Conservation (phyloP, 148 eudicot genomes). For the Fagopyrum tataricum region DNA sequence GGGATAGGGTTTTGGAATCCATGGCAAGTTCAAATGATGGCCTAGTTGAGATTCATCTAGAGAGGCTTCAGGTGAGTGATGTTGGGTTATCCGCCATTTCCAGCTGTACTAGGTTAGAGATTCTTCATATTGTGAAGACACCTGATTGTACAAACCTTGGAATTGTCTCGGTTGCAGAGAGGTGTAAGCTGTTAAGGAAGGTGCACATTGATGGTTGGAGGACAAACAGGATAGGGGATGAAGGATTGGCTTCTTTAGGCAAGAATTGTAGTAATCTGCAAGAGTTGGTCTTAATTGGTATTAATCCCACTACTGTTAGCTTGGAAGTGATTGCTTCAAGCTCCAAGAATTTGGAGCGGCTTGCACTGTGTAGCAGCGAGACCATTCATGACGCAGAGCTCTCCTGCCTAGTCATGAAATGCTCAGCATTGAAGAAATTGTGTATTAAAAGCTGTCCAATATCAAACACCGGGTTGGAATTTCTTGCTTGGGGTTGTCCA, state of each 20-base stretch:
- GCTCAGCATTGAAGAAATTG: conserved; percentile 63
- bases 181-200: conserved; percentile 65
- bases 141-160: conserved; percentile 65
- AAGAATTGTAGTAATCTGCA: conserved; percentile 50
- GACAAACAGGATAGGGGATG: conserved; percentile 73
- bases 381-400: conserved; percentile 70
- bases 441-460: conserved; percentile 74
- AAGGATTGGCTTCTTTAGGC: conserved; percentile 53
- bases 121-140: conserved; percentile 62
- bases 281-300: conserved; percentile 69
- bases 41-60: conserved; percentile 58
- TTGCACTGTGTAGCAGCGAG: conserved; percentile 76
- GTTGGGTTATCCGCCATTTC: conserved; percentile 46
- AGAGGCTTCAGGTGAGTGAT: conserved; percentile 77
- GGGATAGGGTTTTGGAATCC: conserved; percentile 57
- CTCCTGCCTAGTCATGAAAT: conserved; percentile 53
- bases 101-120: conserved; percentile 41
- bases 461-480: conserved; percentile 55
- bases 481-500: conserved; percentile 69
- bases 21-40: conserved; percentile 27
- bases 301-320: conserved; percentile 43
- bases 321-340: conserved; percentile 46
- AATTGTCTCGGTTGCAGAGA: conserved; percentile 41
- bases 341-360: conserved; percentile 56
- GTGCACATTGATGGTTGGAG: conserved; percentile 90